Percentiles rank a stretch among this genome's conserved stretches.
phyloP scores from a whole-genome alignment of 2,329 filamentous ascomycete genomes.

The Aquanectria penicillioides region DNA sequence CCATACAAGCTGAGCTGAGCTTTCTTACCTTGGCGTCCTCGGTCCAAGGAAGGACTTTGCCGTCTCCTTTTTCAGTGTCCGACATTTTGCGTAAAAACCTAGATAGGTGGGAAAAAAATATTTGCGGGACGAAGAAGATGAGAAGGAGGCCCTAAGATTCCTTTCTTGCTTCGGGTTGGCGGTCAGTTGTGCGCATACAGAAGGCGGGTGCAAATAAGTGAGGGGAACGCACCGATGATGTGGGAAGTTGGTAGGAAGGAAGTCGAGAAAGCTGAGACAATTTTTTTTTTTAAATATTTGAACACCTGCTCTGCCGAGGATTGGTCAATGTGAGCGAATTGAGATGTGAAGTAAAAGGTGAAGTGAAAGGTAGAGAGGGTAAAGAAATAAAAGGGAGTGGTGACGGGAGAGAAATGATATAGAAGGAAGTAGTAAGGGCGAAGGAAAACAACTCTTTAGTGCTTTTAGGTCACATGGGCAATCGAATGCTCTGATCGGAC shows the following conservation, averaged over 20 bases:
- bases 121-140: background rate
- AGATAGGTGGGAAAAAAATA: background rate
- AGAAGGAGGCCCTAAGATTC: background rate
- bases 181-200: no score
- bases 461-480: background rate
- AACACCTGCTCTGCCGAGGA: no score
- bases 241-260: no score
- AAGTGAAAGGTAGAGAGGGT: background rate
- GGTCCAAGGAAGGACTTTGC: constrained; percentile 46
- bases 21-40: constrained; percentile 48
- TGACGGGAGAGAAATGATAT: background rate
- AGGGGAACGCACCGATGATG: no score
- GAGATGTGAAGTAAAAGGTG: background rate
- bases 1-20: background rate
- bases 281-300: no score
- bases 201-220: no score
- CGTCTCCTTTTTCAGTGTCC: constrained; percentile 32
- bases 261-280: no score
- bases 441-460: background rate
- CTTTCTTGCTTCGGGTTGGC: no score
- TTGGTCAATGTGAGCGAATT: background rate
- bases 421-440: background rate
- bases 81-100: constrained; percentile 39
- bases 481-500: background rate
- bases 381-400: background rate